phyloP scores from a whole-genome alignment of 2,329 filamentous ascomycete species.

The Calonectria henricotiae region DNA sequence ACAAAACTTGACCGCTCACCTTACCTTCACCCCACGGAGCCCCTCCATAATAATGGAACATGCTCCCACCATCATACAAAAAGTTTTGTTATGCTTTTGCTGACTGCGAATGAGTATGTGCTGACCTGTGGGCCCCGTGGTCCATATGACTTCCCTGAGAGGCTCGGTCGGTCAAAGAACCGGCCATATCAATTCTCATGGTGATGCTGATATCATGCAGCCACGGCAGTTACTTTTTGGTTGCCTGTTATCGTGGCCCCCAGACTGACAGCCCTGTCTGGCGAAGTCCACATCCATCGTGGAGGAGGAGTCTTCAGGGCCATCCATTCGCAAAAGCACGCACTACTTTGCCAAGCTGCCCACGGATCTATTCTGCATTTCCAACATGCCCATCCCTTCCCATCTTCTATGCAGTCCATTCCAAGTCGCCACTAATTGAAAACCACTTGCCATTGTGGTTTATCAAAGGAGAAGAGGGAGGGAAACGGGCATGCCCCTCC shows the following conservation, averaged over 20 bases:
- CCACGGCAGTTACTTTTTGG: no score
- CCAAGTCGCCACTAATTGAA: slow-evolving; percentile 35
- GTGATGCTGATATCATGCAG: neutral
- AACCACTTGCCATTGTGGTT: neutral
- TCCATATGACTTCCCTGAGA: neutral
- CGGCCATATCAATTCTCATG: neutral
- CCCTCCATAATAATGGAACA: slow-evolving; percentile 1
- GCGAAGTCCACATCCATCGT: no score
- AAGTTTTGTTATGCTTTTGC: slow-evolving; percentile 2
- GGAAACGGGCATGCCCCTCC: slow-evolving; percentile 21
- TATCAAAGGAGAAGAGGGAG: slow-evolving; percentile 9
- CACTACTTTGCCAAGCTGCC: neutral
- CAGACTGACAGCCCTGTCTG: no score
- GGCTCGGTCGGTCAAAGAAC: neutral
- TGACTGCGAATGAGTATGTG: neutral
- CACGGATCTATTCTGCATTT: slow-evolving; percentile 20
- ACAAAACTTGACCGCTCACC: neutral
- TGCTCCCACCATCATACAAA: neutral
- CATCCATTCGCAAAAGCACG: neutral
- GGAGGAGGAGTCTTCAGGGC: neutral
- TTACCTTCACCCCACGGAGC: slow-evolving; percentile 30
- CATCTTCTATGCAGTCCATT: slow-evolving; percentile 6
- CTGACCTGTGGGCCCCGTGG: neutral
- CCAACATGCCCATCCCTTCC: slow-evolving; percentile 31
- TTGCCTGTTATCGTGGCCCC: no score